Conservation (phyloP, 202 grass and related monocot genomes). For the Schoenoplectus triqueter region DNA sequence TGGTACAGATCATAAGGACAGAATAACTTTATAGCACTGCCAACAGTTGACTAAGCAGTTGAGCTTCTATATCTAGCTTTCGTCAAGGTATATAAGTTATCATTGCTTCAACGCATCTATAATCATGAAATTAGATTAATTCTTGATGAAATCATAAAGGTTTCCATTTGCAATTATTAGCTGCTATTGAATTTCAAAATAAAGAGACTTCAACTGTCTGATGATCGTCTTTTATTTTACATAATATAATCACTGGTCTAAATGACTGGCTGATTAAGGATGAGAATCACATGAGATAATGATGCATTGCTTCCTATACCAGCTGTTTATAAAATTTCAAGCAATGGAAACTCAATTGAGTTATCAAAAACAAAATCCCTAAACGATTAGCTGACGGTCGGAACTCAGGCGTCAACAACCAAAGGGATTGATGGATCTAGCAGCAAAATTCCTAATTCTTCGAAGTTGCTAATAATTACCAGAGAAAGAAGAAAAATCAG, state of each 20-base stretch:
- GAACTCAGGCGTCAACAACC: not conserved
- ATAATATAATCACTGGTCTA: not conserved
- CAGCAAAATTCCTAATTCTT: not conserved
- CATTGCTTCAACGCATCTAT: not conserved
- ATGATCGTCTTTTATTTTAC: not conserved
- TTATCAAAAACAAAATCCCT: not conserved
- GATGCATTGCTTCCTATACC: not conserved
- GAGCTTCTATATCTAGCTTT: not conserved
- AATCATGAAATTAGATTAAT: not conserved
- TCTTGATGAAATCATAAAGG: not conserved
- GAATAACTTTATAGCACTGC: not conserved
- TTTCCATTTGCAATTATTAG: not conserved
- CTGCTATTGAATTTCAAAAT: not conserved
- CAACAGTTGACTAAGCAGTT: not conserved
- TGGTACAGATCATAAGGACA: not conserved
- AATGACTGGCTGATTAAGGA: not conserved
- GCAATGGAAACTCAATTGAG: not conserved
- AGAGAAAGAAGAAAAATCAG: not conserved
- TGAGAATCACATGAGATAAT: not conserved
- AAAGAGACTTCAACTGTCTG: not conserved
- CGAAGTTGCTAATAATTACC: not conserved
- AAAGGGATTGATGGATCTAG: conserved; percentile 13
- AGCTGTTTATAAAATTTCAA: not conserved
- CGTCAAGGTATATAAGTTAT: not conserved
- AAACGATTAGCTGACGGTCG: not conserved